Evolutionary conservation across 176 grass and related monocot species (phyloP).

Genomic region (Oryza nivara): DNA sequence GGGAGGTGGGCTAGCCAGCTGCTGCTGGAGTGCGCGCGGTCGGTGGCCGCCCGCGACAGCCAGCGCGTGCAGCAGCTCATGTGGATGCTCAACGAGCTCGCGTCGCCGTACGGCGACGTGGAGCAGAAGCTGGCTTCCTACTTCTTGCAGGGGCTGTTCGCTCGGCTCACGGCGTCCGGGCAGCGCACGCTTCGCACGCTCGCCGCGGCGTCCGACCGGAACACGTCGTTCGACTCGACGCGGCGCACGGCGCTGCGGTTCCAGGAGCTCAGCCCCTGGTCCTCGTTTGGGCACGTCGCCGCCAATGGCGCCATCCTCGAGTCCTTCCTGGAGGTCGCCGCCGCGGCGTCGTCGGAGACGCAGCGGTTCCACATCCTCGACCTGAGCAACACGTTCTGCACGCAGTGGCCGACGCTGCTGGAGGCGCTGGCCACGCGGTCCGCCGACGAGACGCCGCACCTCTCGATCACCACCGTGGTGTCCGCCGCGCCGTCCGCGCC

Average conservation of each 20-base stretch:
- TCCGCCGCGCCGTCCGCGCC: conserved; percentile 59
- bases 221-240: conserved; percentile 89
- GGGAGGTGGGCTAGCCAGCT: conserved; percentile 76
- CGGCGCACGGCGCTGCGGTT: conserved; percentile 85
- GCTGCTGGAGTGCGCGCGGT: conserved; percentile 77
- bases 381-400: conserved; percentile 98
- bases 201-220: conserved; percentile 70
- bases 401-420: conserved; percentile 98
- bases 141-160: conserved; percentile 88
- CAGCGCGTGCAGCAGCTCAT: conserved; percentile 95
- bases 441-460: conserved; percentile 95
- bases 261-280: conserved; percentile 99
- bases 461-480: conserved; percentile 89
- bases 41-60: conserved; percentile 73
- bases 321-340: conserved; percentile 83
- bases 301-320: conserved; percentile 96
- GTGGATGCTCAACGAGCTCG: conserved; percentile 99
- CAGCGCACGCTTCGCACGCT: conserved; percentile 75
- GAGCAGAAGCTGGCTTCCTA: conserved; percentile 95
- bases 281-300: conserved; percentile 94
- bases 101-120: conserved; percentile 89
- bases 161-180: conserved; percentile 77
- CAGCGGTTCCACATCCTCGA: conserved; percentile 93
- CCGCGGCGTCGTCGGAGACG: conserved; percentile 49
- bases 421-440: conserved; percentile 94